A percentile compares a stretch with the other conserved stretches of the same genome.
Conservation (phyloP, 2,329 filamentous ascomycete genomes). For the Davidsoniella virescens region DNA sequence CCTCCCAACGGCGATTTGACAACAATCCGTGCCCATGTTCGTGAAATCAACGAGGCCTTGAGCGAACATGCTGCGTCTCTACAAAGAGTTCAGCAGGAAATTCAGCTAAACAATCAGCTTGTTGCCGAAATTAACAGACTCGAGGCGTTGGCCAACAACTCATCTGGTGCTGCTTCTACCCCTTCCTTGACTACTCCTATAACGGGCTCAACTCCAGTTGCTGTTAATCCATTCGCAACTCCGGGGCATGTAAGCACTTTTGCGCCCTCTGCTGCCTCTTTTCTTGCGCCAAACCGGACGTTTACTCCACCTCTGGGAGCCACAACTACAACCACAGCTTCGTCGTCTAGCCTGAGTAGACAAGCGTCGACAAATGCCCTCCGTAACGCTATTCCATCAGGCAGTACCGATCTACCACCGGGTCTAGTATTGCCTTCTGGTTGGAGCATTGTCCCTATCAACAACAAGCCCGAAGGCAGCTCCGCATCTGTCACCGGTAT, state of each 20-base stretch:
- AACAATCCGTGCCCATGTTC: slow-evolving; percentile 16
- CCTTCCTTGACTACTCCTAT: slow-evolving; percentile 19
- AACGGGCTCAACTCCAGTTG: neutral
- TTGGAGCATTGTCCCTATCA: slow-evolving; percentile 46
- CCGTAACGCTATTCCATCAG: slow-evolving; percentile 35
- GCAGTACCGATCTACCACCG: slow-evolving; percentile 44
- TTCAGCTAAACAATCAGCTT: slow-evolving; percentile 50
- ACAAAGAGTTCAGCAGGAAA: slow-evolving; percentile 46
- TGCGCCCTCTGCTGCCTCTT: slow-evolving; percentile 13
- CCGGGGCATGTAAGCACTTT: slow-evolving; percentile 11
- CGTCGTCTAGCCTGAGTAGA: slow-evolving; percentile 7
- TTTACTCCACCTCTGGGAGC: slow-evolving; percentile 4
- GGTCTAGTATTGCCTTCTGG: slow-evolving; percentile 48
- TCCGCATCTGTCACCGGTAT: slow-evolving; percentile 15
- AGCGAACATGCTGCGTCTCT: slow-evolving; percentile 19
- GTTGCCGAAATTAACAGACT: slow-evolving; percentile 39
- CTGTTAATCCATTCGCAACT: neutral
- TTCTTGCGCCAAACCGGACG: slow-evolving; percentile 14
- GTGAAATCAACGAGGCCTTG: slow-evolving; percentile 15
- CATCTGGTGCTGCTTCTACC: slow-evolving; percentile 45
- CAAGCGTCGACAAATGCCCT: slow-evolving; percentile 9
- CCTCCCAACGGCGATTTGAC: slow-evolving; percentile 5
- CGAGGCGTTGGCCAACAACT: slow-evolving; percentile 23
- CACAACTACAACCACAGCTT: neutral
- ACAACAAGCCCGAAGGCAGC: slow-evolving; percentile 32